Base-by-base conservation (phyloP, 1,284 basidiomycete genomes). In the Mrakiaceae sp. region DNA sequence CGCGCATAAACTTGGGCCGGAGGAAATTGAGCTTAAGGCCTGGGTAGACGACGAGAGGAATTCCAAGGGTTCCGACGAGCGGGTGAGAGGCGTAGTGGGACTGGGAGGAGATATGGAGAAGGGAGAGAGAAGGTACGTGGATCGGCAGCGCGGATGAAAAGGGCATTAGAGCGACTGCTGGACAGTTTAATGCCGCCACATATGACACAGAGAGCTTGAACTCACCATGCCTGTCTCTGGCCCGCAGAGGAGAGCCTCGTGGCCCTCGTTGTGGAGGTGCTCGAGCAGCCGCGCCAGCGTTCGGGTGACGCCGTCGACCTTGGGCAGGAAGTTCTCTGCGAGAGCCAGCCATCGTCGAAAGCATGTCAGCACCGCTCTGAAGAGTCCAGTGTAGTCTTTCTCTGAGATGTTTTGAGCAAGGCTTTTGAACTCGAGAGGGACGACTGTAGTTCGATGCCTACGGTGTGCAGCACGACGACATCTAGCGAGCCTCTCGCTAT, bases 21-120 rank as follows among this genome's bases (percentile, higher is more conserved):
- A 81, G 74, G 68, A 83, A 83, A 72, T 83, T 83, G 69, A 83
- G 77, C 72, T 81, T 81, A 57, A 83, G 75, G 0, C 80, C 80
- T 0, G 81, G 81, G 67, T 82, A 82, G 53, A 82, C 74, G 48
- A 82, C 71, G 3, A 83, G 73, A 0, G 81, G 81, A 5, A 83
- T 74, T 12, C 81, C 81, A n/a, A 78, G 74, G 0, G 82, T 82
- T 7, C 81, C 81, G 5, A 81, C 79, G 0, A 82, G 75, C 3
- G 81, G 78, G 64, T 82, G 80, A 0, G 78, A 79, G 4, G 80
- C 79, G 70, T 82, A 82, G 58, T 77, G 72, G 40, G 75, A 75
- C 75, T 77, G 64, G 3, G 9, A 14, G 27, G 6, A 7, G 56
- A 27, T 27, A 27, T 27, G 16, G 2, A n/a, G 9, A 6, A 55